phyloP scores from a whole-genome alignment of 78 protist species.

The Dictyostelium citrinum region DNA sequence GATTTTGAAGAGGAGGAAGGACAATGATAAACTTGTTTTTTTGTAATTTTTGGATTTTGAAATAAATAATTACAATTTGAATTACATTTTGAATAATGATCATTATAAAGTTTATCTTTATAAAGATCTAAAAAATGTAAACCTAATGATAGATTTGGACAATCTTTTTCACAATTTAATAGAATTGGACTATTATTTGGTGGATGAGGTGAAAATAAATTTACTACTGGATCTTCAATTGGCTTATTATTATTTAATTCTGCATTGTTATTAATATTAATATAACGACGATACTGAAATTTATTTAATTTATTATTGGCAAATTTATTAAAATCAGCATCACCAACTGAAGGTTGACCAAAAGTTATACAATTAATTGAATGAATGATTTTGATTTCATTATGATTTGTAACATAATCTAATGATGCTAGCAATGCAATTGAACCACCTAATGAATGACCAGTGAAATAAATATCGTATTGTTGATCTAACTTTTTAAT shows the following conservation, averaged over 20 bases:
- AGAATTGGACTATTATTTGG: neutral
- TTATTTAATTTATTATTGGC: neutral
- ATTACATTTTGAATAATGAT: neutral
- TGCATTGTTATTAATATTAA: neutral
- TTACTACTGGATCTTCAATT: neutral
- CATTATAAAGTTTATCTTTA: neutral
- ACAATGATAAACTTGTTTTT: neutral
- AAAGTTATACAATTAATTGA: conserved; percentile 15
- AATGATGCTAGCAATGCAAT: neutral
- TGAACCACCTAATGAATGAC: conserved; percentile 14
- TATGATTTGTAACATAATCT: neutral
- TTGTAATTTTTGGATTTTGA: neutral
- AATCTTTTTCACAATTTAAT: neutral
- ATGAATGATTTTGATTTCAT: neutral
- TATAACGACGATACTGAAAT: conserved; percentile 2
- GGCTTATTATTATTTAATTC: too few species aligned
- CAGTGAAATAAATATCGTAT: conserved; percentile 28
- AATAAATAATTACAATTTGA: neutral
- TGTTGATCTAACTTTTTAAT: neutral
- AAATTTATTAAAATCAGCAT: neutral
- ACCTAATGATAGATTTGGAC: neutral
- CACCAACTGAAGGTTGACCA: conserved; percentile 20
- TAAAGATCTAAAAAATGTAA: conserved; percentile 4
- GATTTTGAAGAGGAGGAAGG: neutral
- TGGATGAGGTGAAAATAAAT: neutral